These are phyloP conservation scores for Cyclocybe aegerita DNA, from an alignment of 768 basidiomycete genomes.

Conservation along the genomic window DNA sequence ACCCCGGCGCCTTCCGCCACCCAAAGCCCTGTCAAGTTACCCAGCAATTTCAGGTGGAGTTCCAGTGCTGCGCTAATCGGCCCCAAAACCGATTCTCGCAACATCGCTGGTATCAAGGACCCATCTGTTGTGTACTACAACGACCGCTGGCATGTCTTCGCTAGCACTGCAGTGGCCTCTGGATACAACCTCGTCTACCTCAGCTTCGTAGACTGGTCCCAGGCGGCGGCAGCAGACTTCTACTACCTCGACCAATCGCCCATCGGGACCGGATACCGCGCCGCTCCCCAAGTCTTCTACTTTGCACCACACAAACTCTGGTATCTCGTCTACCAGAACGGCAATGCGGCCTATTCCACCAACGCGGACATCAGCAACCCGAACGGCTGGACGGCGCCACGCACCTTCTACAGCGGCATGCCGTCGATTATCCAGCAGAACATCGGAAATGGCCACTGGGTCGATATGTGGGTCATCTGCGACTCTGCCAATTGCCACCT, in stretches of 20 bases:
- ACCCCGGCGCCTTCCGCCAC: background rate
- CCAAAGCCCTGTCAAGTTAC: background rate
- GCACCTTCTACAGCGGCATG: conserved; percentile 13
- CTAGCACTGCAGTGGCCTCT: conserved; percentile 9
- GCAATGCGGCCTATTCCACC: conserved; percentile 18
- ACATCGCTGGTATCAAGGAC: conserved; percentile 17
- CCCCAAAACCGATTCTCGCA: conserved; percentile 11
- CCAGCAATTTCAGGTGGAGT: conserved; percentile 14
- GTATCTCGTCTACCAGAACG: conserved; percentile 19
- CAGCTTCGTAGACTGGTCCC: conserved; percentile 15
- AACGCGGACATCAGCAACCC: conserved; percentile 17
- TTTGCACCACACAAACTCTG: conserved; percentile 20
- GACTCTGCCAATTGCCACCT: conserved; percentile 17
- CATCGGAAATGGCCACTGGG: conserved; percentile 18
- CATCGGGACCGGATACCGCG: conserved; percentile 17
- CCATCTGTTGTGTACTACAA: conserved; percentile 17
- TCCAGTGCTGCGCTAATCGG: conserved; percentile 9
- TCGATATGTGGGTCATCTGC: conserved; percentile 25
- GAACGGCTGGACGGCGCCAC: conserved; percentile 14
- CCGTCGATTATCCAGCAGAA: conserved; percentile 14
- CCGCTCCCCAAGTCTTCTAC: conserved; percentile 18
- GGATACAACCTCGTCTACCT: conserved; percentile 14
- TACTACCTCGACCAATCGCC: conserved; percentile 15
- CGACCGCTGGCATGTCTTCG: conserved; percentile 17
- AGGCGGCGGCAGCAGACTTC: conserved; percentile 3